Conservation (phyloP, 208 protist genomes). For the Histomonas meleagridis region DNA sequence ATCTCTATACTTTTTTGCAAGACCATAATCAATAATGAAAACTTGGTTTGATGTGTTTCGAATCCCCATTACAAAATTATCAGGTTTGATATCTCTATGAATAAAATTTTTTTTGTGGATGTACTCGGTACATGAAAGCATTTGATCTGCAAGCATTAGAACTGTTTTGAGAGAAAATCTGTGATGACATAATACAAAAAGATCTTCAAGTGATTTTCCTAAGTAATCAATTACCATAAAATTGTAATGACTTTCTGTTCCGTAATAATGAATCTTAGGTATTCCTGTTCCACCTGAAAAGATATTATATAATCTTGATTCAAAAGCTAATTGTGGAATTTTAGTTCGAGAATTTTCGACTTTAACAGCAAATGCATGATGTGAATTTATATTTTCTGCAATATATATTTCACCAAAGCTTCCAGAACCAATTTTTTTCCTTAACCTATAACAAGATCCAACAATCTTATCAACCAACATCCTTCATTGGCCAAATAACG, state of each 20-base stretch:
- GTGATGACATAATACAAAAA: constrained; percentile 72
- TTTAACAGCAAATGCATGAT: constrained; percentile 52
- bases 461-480: too few relatives aligned
- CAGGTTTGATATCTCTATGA: constrained; percentile 20
- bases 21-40: constrained; percentile 53
- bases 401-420: constrained; percentile 78
- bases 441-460: constrained; percentile 74
- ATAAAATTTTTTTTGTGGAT: not conserved
- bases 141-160: constrained; percentile 87
- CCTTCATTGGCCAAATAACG: too few relatives aligned
- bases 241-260: constrained; percentile 83
- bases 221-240: constrained; percentile 94
- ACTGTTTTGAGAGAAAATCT: constrained; percentile 90
- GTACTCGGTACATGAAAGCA: constrained; percentile 55
- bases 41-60: constrained; percentile 54
- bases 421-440: constrained; percentile 87
- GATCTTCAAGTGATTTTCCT: constrained; percentile 85
- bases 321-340: constrained; percentile 85
- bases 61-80: not conserved
- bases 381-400: constrained; percentile 56
- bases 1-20: constrained; percentile 96
- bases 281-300: constrained; percentile 71
- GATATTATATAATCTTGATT: constrained; percentile 77
- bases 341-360: constrained; percentile 56
- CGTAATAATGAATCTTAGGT: constrained; percentile 77